phyloP scores from a whole-genome alignment of 768 basidiomycete species.

The Suillus luteus region DNA sequence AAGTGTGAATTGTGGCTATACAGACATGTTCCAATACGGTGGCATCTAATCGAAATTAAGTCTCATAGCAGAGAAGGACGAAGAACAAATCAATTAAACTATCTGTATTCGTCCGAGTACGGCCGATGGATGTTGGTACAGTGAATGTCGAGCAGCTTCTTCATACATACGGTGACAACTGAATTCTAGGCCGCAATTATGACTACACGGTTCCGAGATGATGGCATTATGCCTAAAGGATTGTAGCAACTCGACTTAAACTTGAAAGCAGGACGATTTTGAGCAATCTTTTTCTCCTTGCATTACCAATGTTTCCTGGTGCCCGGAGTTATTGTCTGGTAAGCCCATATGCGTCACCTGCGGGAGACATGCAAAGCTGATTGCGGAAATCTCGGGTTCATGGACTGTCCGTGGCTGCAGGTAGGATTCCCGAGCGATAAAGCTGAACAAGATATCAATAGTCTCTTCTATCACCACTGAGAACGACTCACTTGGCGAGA shows the following conservation, averaged over 20 bases:
- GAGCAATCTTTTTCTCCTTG: neutral
- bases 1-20: too few species aligned
- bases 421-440: constrained; percentile 33
- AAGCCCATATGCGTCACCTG: neutral
- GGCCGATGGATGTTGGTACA: neutral
- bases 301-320: neutral
- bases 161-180: neutral
- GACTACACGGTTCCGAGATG: neutral
- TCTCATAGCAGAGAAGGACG: neutral
- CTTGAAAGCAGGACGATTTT: neutral
- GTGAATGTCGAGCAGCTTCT: neutral
- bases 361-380: neutral
- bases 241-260: neutral
- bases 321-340: neutral
- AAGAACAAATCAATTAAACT: neutral
- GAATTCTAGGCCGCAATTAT: neutral
- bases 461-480: too few species aligned
- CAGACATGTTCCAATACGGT: neutral
- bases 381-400: neutral
- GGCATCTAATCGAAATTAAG: neutral
- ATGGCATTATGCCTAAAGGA: neutral
- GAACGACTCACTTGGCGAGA: constrained; percentile 29
- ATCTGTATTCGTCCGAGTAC: neutral
- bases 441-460: constrained; percentile 17
- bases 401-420: constrained; percentile 10